Evolutionary conservation across 108 stramenopile species (phyloP), one percentile per base, ranked within the genome.

Genomic region (Stephanodiscus triporus): DNA sequence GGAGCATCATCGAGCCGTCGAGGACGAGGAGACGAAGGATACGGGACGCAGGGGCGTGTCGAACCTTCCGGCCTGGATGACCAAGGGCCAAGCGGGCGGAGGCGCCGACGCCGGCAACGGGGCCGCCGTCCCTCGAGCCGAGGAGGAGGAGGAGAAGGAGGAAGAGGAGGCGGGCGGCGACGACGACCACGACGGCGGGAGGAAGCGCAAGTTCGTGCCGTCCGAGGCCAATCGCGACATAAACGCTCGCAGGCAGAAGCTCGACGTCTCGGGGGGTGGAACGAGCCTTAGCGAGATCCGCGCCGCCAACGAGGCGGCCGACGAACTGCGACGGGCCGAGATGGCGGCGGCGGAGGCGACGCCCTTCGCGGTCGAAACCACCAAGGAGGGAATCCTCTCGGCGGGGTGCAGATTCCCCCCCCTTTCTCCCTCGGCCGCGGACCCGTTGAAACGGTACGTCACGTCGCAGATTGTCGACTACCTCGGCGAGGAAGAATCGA

Each of bases 11-110:
- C 53, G 13, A 34, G 48, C 22, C 38, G 73, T 32, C 17, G 42
- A 58, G 32, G 68, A 65, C 17, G 66, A 30, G 14, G 49, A 36
- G 9, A 60, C 70, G 42, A 78, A 63, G 17, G 70, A 88, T 36
- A 78, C 63, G 37, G 72, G 77, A 34, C 66, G 83, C 16, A 86
- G 91, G 3, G 89, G 88, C 29, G 88, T 85, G 37, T 91, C 90
- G 60, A 93, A 93, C 77, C 78, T 89, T 34, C 90, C 91, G 8
- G 89, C 89, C 8, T 94, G 89, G 91, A 91, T 94, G 93, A 88
- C 89, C 22, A 68, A 86, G 29, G 85, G 68, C 26, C 45, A 50
- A 59, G 61, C 22, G 1, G 67, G 49, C 22, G 57, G 45, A 14
- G 72, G 32, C 40, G 37, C 57, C 19, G 37, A 47, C 30, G 11